Evolutionary conservation across 257 asterid genomes (phyloP), one percentile per base, ranked within the genome.

Genomic region (Rubia yunnanensis): DNA sequence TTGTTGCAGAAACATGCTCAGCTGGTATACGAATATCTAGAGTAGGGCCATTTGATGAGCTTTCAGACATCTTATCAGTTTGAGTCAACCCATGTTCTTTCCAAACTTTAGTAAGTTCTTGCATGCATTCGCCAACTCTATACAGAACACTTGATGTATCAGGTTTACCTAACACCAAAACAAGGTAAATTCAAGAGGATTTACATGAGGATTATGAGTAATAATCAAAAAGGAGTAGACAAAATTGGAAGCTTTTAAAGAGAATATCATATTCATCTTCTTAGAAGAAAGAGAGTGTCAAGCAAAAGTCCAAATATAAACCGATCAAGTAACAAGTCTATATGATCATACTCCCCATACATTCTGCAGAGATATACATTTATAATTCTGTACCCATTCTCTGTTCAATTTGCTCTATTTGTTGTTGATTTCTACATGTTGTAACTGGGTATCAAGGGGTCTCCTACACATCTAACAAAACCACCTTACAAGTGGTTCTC

Each of bases 11-110:
- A 68, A 94, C 96, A 65, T 88, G 86, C 71, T 94, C 97, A 65
- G 99, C 96, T 74, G 99, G 95, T 79, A 94, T 90, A 67, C 92
- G 80, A 63, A 94, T 84, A 74, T 94, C 99, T 54, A 94, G 74
- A 36, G 99, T 88, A 69, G 91, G 97, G 59, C 92, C 95, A 81
- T 62, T 79, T 66, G 79, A 89, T 76, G 88, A 73, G 69, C 86
- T 80, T 72, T 81, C 95, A 67, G 76, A 50, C 46, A 84, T 68
- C 83, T 80, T 82, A 68, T 87, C 92, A 65, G 81, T 76, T 78
- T 79, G 91, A 15, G 82, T 77, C 55, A 77, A 70, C 77, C 82
- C 81, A 80, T 77, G 78, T 75, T 89, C 96, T 74, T 80, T 83
- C 99, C 97, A 90, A 70, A 88, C 69, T 73, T 83, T 82, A 52